Evolutionary conservation across 2,329 filamentous ascomycete genomes (phyloP).

Genomic region (Davidsoniella eucalypti): DNA sequence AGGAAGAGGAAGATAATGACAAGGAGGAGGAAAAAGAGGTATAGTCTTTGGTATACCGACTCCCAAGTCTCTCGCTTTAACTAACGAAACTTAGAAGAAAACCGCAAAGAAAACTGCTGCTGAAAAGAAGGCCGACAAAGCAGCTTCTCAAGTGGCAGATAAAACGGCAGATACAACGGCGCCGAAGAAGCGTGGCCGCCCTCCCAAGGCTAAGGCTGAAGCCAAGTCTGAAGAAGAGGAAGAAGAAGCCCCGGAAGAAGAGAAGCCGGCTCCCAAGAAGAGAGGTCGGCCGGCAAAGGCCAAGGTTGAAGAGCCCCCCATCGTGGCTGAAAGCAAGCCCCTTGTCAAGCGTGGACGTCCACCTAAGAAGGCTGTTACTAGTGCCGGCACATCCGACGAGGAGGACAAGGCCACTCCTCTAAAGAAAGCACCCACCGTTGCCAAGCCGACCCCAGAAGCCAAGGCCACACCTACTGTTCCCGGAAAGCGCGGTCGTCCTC

Average conservation of each 20-base stretch:
- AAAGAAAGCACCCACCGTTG: neutral
- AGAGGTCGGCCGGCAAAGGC: conserved; percentile 6
- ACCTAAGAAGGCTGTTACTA: conserved; percentile 17
- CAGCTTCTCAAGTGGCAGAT: neutral
- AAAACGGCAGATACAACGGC: neutral
- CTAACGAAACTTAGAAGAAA: conserved; percentile 1
- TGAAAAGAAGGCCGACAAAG: conserved; percentile 15
- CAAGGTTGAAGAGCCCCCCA: conserved; percentile 18
- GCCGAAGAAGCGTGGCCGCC: conserved; percentile 11
- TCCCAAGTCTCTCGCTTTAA: neutral
- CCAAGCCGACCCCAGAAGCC: neutral
- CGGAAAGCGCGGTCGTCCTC: conserved; percentile 7
- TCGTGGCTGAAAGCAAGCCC: conserved; percentile 17
- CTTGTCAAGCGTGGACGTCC: conserved; percentile 17
- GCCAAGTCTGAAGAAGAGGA: conserved; percentile 3
- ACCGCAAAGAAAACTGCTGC: conserved; percentile 7
- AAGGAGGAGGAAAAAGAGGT: conserved; percentile 21
- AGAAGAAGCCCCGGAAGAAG: neutral
- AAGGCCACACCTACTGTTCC: neutral
- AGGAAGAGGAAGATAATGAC: conserved; percentile 17
- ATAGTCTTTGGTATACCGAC: neutral
- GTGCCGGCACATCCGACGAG: conserved; percentile 3
- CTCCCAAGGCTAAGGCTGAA: conserved; percentile 2
- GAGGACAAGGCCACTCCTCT: neutral
- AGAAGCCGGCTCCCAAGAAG: conserved; percentile 1